Evolutionary conservation across 768 basidiomycete genomes (phyloP).

Genomic region (Serendipita vermifera): DNA sequence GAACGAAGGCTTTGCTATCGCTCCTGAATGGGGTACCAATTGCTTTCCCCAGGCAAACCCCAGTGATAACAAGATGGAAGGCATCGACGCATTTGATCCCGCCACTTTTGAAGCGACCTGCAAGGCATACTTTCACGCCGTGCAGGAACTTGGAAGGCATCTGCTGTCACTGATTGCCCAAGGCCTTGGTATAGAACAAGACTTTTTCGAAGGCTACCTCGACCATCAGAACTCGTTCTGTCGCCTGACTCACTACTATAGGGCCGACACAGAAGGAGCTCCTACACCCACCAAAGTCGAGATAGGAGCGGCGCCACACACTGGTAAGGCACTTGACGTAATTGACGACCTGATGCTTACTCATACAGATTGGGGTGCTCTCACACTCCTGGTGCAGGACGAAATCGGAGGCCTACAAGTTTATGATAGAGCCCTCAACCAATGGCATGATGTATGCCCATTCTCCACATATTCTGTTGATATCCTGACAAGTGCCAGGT

Average conservation of each 20-base stretch:
- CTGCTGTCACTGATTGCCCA: background rate
- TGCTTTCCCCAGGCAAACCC: background rate
- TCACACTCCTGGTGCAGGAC: slow-evolving; percentile 1
- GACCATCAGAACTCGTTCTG: slow-evolving; percentile 4
- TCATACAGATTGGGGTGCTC: slow-evolving; percentile 4
- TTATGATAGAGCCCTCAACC: background rate
- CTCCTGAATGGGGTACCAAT: slow-evolving; percentile 8
- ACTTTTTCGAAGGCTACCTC: slow-evolving; percentile 7
- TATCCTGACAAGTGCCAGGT: no score
- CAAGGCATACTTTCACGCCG: slow-evolving; percentile 5
- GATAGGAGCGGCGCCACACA: slow-evolving; percentile 5
- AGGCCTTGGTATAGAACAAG: background rate
- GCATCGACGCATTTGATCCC: no score
- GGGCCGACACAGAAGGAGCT: background rate
- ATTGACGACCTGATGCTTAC: no score
- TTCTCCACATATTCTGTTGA: no score
- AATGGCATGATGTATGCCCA: background rate
- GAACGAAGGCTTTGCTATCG: slow-evolving; percentile 8
- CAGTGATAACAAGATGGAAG: background rate
- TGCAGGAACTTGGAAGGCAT: slow-evolving; percentile 5
- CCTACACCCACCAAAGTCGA: background rate
- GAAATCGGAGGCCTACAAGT: slow-evolving; percentile 8
- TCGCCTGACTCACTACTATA: slow-evolving; percentile 7
- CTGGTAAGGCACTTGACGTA: no score
- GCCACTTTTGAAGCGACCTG: background rate